phyloP scores from a whole-genome alignment of 2,329 filamentous ascomycete genomes.

The Biscogniauxia sp. region DNA sequence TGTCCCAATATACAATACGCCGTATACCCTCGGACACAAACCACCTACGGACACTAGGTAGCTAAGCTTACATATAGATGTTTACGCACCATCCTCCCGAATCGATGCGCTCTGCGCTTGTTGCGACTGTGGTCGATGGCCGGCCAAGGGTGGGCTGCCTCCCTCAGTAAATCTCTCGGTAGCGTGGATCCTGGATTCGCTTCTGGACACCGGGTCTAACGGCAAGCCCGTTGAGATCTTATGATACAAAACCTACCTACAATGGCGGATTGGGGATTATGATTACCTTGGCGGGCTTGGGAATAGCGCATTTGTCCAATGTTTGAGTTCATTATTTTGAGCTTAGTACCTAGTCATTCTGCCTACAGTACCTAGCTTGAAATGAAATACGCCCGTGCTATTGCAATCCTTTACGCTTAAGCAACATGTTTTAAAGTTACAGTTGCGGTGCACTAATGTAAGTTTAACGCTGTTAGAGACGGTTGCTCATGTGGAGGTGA shows the following conservation, averaged over 20 bases:
- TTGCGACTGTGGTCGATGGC: neutral
- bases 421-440: constrained; percentile 31
- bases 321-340: constrained; percentile 21
- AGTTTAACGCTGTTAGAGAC: too few relatives aligned
- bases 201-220: constrained; percentile 1
- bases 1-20: too few relatives aligned
- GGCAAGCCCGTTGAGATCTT: constrained; percentile 31
- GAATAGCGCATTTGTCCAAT: constrained; percentile 24
- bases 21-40: too few relatives aligned
- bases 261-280: constrained; percentile 27
- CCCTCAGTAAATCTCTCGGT: neutral
- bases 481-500: too few relatives aligned
- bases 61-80: too few relatives aligned
- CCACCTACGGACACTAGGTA: too few relatives aligned
- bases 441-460: constrained; percentile 29
- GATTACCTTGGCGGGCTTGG: constrained; percentile 37
- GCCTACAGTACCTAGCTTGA: too few relatives aligned
- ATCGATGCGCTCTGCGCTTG: neutral
- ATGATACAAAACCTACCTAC: constrained; percentile 33
- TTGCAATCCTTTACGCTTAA: constrained; percentile 36
- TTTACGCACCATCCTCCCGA: constrained; percentile 26
- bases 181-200: neutral
- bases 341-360: constrained; percentile 18
- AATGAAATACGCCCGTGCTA: constrained; percentile 30
- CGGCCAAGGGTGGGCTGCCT: neutral